These are phyloP conservation scores for Lasiodiplodia theobromae DNA, from an alignment of 2,329 filamentous ascomycete genomes.

Conservation along the genomic window DNA sequence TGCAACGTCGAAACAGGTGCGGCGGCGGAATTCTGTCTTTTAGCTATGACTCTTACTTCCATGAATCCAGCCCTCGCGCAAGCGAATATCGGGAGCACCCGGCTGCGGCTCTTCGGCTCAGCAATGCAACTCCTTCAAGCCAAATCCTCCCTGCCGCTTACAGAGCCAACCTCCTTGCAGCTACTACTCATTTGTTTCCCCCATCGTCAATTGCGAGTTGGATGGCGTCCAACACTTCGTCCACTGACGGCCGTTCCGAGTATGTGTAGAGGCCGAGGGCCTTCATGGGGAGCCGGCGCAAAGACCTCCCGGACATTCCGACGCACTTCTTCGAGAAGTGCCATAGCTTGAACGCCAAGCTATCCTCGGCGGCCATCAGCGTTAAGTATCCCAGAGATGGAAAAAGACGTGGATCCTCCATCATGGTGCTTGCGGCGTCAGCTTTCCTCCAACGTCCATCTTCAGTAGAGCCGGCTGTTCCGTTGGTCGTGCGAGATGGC, in stretches of 20 bases:
- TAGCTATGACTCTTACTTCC: slow-evolving; percentile 7
- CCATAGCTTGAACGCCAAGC: slow-evolving; percentile 41
- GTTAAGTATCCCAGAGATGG: slow-evolving; percentile 32
- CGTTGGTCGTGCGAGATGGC: neutral
- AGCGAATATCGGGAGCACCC: neutral
- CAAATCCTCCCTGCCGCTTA: too few species aligned
- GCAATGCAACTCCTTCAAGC: neutral
- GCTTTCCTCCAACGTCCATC: neutral
- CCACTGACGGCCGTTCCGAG: slow-evolving; percentile 33
- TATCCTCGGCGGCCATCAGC: slow-evolving; percentile 24
- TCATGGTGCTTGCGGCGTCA: neutral
- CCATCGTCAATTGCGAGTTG: neutral
- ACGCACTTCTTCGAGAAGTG: slow-evolving; percentile 41
- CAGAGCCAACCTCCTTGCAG: neutral
- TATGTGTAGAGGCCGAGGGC: slow-evolving; percentile 34
- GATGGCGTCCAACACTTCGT: slow-evolving; percentile 33
- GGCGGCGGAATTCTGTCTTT: neutral
- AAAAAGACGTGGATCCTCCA: slow-evolving; percentile 31
- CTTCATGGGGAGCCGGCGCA: slow-evolving; percentile 34
- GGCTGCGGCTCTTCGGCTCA: neutral
- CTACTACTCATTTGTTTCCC: neutral
- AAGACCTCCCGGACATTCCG: slow-evolving; percentile 36
- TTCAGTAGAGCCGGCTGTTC: neutral
- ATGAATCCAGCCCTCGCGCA: neutral
- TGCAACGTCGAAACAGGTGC: slow-evolving; percentile 9